Evolutionary conservation across 176 grass and related monocot species (phyloP), one percentile per base, ranked within the genome.

Genomic region (Paspalum notatum): DNA sequence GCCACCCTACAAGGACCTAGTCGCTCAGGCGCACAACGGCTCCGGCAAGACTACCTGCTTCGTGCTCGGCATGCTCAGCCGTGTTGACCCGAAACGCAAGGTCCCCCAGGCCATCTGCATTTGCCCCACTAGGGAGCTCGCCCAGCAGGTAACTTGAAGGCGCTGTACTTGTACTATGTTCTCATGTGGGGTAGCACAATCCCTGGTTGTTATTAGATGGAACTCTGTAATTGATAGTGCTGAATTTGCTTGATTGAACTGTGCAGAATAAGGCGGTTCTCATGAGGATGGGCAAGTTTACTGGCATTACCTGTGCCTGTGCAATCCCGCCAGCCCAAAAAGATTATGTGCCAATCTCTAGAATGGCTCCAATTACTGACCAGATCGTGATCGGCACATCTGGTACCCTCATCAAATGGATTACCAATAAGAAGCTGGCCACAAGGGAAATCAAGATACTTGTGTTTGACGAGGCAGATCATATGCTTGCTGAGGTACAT

Each of bases 41-140:
- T 98, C 92, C 7, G 92, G 92, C 72, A 98, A 98, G 85, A 98
- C 95, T 53, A 98, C 88, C 26, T 98, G 95, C 66, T 98, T 98
- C 71, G 90, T 91, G 61, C 90, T 98, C n/a, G 95, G 95, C 68
- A 98, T 98, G 95, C 84, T 98, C 72, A 98, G 92, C 78, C 88
- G 95, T 9, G 88, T 98, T 15, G 78, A 98, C 83, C 86, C 90
- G 9, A 81, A 60, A 5, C 90, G 40, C 48, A 91, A 87, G 79
- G 60, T 81, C 25, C 91, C 91, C 7, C 94, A 97, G 87, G 94
- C 94, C 40, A 85, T 97, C 44, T 97, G 94, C 87, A 88, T 97
- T 74, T 97, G 94, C 56, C 91, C 94, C 56, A 97, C 94, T 10
- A 92, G 94, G 83, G 94, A 97, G 92, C 80, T 97, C 13, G 94